Conservation (phyloP, 208 protist genomes). For the Polymyxa betae region DNA sequence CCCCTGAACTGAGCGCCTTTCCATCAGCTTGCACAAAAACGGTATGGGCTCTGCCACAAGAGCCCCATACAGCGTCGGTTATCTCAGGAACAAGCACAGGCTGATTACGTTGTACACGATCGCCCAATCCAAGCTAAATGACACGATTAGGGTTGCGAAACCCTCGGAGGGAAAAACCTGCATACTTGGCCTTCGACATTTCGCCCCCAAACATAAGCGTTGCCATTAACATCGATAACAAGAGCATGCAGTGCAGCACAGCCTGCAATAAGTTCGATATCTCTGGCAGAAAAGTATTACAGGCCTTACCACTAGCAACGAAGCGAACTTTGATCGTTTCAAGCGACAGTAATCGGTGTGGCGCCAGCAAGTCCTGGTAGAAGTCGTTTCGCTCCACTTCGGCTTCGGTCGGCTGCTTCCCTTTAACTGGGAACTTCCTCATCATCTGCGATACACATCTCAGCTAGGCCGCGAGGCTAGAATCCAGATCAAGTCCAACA, state of each 20-base stretch:
- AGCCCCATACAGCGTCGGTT: not conserved
- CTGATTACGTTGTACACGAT: conserved; percentile 6
- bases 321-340: not conserved
- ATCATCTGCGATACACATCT: not conserved
- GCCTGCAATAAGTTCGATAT: not conserved
- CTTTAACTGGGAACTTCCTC: not conserved
- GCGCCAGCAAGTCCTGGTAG: conserved; percentile 43
- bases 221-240: not conserved
- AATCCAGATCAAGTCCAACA: not conserved
- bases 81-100: not conserved
- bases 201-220: conserved; percentile 30
- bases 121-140: not conserved
- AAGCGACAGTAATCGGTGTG: not conserved
- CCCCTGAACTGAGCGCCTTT: not conserved
- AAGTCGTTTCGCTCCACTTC: not conserved
- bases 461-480: not conserved
- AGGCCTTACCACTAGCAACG: not conserved
- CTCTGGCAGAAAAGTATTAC: not conserved
- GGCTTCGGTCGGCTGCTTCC: not conserved
- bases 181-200: conserved; percentile 35
- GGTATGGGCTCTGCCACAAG: not conserved
- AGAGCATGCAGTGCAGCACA: not conserved
- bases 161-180: too few relatives aligned
- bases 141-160: not conserved
- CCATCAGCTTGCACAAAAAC: not conserved